Conservation (phyloP, 352 stramenopile genomes). For the Saprolegnia diclina region DNA sequence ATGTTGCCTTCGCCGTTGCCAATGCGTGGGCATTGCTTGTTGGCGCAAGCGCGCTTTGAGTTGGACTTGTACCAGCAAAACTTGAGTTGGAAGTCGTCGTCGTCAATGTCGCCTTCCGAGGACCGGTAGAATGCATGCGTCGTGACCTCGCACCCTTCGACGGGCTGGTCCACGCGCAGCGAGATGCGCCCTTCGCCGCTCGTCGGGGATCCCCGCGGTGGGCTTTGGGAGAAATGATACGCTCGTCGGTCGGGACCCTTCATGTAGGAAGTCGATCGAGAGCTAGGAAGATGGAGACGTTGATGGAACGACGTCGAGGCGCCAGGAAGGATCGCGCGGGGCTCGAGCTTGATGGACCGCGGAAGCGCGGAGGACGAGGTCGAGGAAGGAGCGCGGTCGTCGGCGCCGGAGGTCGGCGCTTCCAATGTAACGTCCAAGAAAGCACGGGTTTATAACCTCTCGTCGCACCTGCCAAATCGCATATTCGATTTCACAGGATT, state of each 20-base stretch:
- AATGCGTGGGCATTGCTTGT: constrained; percentile 46
- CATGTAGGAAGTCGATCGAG: neutral
- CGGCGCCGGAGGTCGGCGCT: neutral
- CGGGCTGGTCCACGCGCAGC: constrained; percentile 63
- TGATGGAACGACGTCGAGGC: neutral
- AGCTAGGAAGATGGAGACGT: neutral
- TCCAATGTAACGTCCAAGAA: constrained; percentile 1
- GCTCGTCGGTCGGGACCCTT: neutral
- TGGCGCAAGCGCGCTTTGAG: constrained; percentile 52
- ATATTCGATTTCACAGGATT: neutral
- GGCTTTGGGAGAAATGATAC: constrained; percentile 25
- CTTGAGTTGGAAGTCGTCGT: constrained; percentile 60
- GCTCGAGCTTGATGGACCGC: neutral
- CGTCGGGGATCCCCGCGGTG: constrained; percentile 49
- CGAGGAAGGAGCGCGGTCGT: neutral
- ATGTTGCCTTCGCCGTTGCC: constrained; percentile 54
- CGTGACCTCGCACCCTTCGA: constrained; percentile 61
- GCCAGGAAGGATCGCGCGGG: no score
- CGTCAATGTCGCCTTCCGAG: constrained; percentile 58
- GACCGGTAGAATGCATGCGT: constrained; percentile 76
- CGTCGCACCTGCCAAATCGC: constrained; percentile 12
- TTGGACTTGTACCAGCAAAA: constrained; percentile 65
- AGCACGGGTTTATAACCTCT: constrained; percentile 7
- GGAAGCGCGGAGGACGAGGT: neutral
- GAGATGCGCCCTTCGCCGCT: constrained; percentile 67